Percentiles rank a stretch among this genome's conserved stretches.
phyloP scores from a whole-genome alignment of 805 yeast species.

The Schwanniomyces pseudopolymorphus region DNA sequence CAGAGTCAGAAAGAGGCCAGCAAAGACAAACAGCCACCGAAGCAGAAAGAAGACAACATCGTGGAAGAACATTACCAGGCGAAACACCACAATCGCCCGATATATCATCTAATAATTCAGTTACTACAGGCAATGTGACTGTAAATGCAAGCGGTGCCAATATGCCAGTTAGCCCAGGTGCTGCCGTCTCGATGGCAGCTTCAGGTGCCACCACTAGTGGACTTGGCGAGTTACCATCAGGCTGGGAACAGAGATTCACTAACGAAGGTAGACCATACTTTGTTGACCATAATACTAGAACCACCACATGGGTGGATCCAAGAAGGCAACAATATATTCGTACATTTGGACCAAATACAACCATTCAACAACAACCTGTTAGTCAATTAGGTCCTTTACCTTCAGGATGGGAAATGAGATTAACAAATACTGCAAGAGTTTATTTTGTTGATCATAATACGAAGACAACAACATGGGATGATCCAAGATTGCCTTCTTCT shows the following conservation, averaged over 20 bases:
- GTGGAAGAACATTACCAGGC: conserved; percentile 86
- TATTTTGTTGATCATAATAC: conserved; percentile 99
- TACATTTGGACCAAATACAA: conserved; percentile 86
- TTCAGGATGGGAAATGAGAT: conserved; percentile 99
- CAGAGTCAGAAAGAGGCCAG: conserved; percentile 66
- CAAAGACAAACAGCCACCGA: conserved; percentile 72
- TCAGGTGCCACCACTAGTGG: conserved; percentile 93
- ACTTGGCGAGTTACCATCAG: conserved; percentile 94
- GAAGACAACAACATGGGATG: conserved; percentile 99
- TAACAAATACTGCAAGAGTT: conserved; percentile 97
- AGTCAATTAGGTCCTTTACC: conserved; percentile 98
- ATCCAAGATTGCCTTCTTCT: conserved; percentile 96
- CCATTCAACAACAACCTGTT: conserved; percentile 97
- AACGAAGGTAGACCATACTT: conserved; percentile 98
- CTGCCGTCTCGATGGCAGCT: conserved; percentile 67
- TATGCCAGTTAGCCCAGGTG: conserved; percentile 61
- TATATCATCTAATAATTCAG: conserved; percentile 20
- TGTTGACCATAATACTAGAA: conserved; percentile 98
- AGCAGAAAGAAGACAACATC: conserved; percentile 86
- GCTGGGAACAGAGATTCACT: conserved; percentile 98
- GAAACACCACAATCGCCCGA: conserved; percentile 36
- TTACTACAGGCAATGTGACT: conserved; percentile 46
- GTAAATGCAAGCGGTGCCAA: conserved; percentile 44
- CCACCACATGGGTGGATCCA: conserved; percentile 99
- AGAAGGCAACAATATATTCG: conserved; percentile 97